Evolutionary conservation across 768 basidiomycete genomes (phyloP), one percentile per base, ranked within the genome.

Genomic region (Tricholoma sp.): DNA sequence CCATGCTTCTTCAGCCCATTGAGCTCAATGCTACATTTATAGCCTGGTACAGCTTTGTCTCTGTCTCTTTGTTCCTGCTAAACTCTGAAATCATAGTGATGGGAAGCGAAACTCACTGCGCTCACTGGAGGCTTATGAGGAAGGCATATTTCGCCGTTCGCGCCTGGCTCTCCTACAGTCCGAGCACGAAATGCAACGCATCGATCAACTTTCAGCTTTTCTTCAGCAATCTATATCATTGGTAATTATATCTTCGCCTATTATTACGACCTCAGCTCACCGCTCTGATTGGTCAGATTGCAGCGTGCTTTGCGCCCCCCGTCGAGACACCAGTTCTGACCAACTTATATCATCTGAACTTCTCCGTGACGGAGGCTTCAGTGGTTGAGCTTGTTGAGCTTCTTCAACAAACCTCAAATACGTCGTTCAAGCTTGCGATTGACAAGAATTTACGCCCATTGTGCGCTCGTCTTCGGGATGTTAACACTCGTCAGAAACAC

Each of bases 1-100:
- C 70, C 8, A 57, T 76, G 34, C 71, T 85, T 33, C 68, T 82
- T 50, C 72, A 65, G 18, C 80, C 84, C 6, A 68, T 70, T 17
- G 70, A 74, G 37, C 70, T 85, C 45, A 60, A 67, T 39, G 60
- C 63, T 5, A 66, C 71, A 4, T 51, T 82, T 42, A 58, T 67
- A 58, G 67, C 71, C 45, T 82, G 79, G 81, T 80, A 66, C 52
- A 69, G 59, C 5, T 47, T 41, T n/a, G 45, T 51, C 47, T 42
- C 54, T 53, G 13, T 34, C 56, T 50, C 29, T 32, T 48, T 37
- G 29, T 54, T 34, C 31, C 53, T 47, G 32, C 53, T 53, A 52
- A n/a, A 44, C 17, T 52, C 36, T 15, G 15, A 28, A 57, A 20
- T 28, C 32, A 32, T 57, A 85, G 84, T 62, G 72, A 81, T 56